Evolutionary conservation across 306 rosid species (phyloP), one percentile per base, ranked within the genome.

Genomic region (Pachyrhizus erosus): DNA sequence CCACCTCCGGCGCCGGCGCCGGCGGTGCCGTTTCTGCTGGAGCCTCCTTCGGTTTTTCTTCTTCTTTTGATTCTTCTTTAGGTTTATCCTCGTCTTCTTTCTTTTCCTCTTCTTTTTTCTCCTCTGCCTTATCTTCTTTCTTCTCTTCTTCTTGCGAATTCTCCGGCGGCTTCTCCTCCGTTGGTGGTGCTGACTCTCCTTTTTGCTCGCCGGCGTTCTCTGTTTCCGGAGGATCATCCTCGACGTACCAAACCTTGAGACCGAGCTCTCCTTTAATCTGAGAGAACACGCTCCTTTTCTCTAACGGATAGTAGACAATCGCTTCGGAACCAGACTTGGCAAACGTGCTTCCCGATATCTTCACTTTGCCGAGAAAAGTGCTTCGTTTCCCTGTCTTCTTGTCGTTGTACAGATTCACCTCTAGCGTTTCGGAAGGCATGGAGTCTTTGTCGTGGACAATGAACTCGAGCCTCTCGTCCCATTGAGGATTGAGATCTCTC

Each of bases 211-310:
- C 81, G 6, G 73, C 75, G 0, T 86, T 39, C 0, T 55, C 88
- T 0, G 80, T 54, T 7, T 83, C 81, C 1, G 93, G 90, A 7
- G 90, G 90, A 78, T 89, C 87, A 7, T 93, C 89, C 8, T 95
- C 99, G 0, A 90, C 78, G 29, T 86, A 95, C 49, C 70, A 88
- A 61, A 90, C 79, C 72, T 91, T 91, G 26, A 95, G 75, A 0
- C 97, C 97, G 9, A 95, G 27, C 77, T 95, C 98, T 9, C 98
- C 99, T 73, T 87, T 95, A 78, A 95, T 89, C 87, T 93, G 98
- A 23, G 98, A 93, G 69, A 96, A 93, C 8, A 93, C 98, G 66
- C 97, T 95, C 52, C 98, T 84, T 66, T 95, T 95, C 89, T 95
- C 99, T 20, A 93, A 79, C 15, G 98, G 98, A 83, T 88, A 93